Percentiles rank a stretch among this genome's conserved stretches.
phyloP scores from a whole-genome alignment of 495 filamentous ascomycete species.

The Cercophora sp. region DNA sequence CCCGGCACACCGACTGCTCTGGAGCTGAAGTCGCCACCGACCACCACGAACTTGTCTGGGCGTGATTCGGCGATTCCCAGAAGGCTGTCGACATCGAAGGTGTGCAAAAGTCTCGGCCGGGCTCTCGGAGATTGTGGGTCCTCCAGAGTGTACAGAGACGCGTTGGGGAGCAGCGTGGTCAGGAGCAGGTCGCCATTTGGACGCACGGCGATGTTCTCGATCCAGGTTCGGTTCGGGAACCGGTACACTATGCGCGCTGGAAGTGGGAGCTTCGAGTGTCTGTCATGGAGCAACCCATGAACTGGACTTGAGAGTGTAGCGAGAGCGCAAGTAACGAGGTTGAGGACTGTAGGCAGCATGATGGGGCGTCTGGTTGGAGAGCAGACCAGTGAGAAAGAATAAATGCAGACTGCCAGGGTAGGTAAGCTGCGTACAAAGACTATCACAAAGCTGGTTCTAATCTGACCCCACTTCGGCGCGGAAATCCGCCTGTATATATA shows the following conservation, averaged over 20 bases:
- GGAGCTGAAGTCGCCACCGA: neutral
- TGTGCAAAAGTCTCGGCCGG: neutral
- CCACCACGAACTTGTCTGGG: neutral
- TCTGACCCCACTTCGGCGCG: no score
- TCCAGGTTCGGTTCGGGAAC: conserved; percentile 31
- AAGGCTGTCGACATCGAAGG: neutral
- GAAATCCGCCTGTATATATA: no score
- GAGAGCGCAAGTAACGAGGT: no score
- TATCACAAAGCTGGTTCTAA: no score
- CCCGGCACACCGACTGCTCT: neutral
- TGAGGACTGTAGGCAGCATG: no score
- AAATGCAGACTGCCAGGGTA: no score
- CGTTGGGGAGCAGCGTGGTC: conserved; percentile 22
- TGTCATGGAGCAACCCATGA: no score
- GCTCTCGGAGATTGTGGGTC: neutral
- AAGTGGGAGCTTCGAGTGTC: no score
- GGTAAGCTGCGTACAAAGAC: no score
- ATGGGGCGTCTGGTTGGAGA: no score
- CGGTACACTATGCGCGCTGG: conserved; percentile 15
- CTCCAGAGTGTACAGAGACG: neutral
- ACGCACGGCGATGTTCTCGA: conserved; percentile 41
- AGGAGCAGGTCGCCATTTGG: conserved; percentile 34
- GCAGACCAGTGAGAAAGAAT: no score
- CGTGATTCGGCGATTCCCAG: neutral
- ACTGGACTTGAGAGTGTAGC: no score